Conservation (phyloP, 768 basidiomycete genomes). For the Amanita subjunquillea region DNA sequence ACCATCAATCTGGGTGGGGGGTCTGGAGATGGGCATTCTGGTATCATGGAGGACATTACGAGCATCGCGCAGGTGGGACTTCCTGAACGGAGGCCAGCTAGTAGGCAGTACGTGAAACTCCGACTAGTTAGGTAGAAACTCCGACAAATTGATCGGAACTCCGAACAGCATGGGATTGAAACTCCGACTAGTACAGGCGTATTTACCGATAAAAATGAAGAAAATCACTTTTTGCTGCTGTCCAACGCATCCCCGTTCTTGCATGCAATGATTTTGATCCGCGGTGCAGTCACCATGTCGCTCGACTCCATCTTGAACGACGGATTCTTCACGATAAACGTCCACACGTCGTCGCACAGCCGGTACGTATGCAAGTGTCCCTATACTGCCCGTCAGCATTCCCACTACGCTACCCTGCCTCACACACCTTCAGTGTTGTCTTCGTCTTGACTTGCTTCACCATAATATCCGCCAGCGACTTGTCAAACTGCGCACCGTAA, state of each 20-base stretch:
- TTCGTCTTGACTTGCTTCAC: conserved; percentile 92
- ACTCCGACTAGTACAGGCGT: conserved; percentile 4
- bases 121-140: no score
- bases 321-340: conserved; percentile 91
- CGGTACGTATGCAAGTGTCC: conserved; percentile 90
- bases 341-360: conserved; percentile 96
- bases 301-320: conserved; percentile 94
- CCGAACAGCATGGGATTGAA: not conserved
- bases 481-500: conserved; percentile 68
- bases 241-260: conserved; percentile 90
- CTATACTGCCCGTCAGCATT: no score
- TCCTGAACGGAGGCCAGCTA: conserved; percentile 22
- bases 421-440: conserved; percentile 66
- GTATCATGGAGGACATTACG: no score
- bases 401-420: no score
- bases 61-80: conserved; percentile 31
- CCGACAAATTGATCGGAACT: no score
- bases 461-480: conserved; percentile 87
- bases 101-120: conserved; percentile 12
- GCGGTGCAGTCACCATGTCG: conserved; percentile 58
- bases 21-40: conserved; percentile 14
- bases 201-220: not conserved
- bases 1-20: conserved; percentile 36
- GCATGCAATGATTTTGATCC: conserved; percentile 97
- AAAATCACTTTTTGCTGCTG: conserved; percentile 60